These are phyloP conservation scores for Plasmodium adleri DNA, from an alignment of 169 alveolate genomes.

Conservation along the genomic window DNA sequence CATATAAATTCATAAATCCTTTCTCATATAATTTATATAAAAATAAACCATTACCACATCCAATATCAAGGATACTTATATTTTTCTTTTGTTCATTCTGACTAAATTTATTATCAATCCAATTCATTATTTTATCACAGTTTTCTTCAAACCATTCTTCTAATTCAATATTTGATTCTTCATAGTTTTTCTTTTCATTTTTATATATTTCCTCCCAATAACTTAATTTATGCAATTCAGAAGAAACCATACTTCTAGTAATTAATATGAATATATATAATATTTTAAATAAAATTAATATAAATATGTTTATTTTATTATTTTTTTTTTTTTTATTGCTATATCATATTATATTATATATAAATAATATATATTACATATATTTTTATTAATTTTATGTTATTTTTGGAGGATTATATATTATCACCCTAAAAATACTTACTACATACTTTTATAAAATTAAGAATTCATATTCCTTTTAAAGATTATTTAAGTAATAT, in stretches of 20 bases:
- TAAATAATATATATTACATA: too few relatives aligned
- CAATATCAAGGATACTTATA: constrained; percentile 78
- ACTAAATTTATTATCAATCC: constrained; percentile 31
- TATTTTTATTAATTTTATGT: too few relatives aligned
- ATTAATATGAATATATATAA: too few relatives aligned
- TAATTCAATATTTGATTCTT: constrained; percentile 46
- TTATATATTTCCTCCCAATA: constrained; percentile 74
- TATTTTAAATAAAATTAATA: too few relatives aligned
- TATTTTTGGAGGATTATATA: too few relatives aligned
- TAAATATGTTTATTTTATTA: too few relatives aligned
- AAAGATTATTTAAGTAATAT: too few relatives aligned
- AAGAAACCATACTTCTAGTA: neutral
- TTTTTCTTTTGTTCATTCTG: constrained; percentile 24
- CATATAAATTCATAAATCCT: constrained; percentile 76
- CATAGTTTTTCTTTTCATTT: constrained; percentile 63
- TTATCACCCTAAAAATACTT: too few relatives aligned
- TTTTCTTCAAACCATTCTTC: constrained; percentile 78
- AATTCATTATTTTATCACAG: constrained; percentile 63
- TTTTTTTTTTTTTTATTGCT: too few relatives aligned
- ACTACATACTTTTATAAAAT: too few relatives aligned
- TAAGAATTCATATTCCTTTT: too few relatives aligned
- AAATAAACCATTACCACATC: constrained; percentile 84
- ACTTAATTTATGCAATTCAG: constrained; percentile 52
- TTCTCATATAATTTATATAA: constrained; percentile 59
- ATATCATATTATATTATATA: too few relatives aligned